Evolutionary conservation across 164 flowering plant species (phyloP), one percentile per base, ranked within the genome.

Genomic region (Magnolia officinalis): DNA sequence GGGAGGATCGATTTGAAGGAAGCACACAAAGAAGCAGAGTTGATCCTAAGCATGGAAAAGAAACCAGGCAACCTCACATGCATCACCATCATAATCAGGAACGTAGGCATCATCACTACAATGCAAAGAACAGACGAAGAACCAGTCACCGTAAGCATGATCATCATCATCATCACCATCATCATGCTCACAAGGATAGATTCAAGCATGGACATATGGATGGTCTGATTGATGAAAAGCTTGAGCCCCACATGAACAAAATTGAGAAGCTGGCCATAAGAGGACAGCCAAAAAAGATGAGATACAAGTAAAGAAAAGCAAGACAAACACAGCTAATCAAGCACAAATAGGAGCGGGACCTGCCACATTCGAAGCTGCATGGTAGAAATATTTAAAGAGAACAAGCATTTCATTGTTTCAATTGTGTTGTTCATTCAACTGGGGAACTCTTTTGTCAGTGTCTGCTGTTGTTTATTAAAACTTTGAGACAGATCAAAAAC

Each of bases 1-100:
- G 95, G 94, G 97, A 93, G 51, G 96, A 91, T 78, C 87, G 81
- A 70, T 75, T 84, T 72, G 74, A 71, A 76, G 55, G 23, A 59
- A 78, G 75, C 16, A 78, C 82, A 52, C 74, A 79, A 26, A 80
- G 26, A 63, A 66, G 23, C 31, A 66, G 55, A 64, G 55, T 72
- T 13, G 55, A 24, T 20, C 26, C 67, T 23, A 87, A 74, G 79
- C 83, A 83, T 76, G 74, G 73, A 18, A 52, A 51, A 78, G 84
- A 81, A 58, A 51, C 50, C 61, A 67, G 79, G 16, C 79, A 66
- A 11, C 72, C 76, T 29, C 81, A 65, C 26, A 71, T 37, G 20
- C 85, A 84, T 80, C 78, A 14, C 51, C 79, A 75, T 49, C 85
- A 86, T 79, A 85, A 83, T 74, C 75, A 76, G 75, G 83, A 79